Percentiles rank a stretch among this genome's conserved stretches.
phyloP scores from a whole-genome alignment of 441 rosid species.

The Macaranga tanarius region DNA sequence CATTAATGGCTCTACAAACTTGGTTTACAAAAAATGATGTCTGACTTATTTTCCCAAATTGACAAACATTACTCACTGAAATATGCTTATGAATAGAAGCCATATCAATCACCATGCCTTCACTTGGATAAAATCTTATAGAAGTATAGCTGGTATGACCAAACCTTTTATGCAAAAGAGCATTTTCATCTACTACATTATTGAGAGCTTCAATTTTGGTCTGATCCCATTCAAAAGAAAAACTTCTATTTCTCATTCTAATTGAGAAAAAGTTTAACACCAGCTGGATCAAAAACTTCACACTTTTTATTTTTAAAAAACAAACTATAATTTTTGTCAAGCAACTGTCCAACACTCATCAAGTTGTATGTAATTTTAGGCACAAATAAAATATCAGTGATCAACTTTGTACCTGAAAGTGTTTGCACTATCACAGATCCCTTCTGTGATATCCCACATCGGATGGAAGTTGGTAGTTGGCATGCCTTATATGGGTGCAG shows the following conservation, averaged over 20 bases:
- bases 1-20: constrained; percentile 43
- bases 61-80: too few species aligned
- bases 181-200: accelerated
- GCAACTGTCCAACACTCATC: neutral
- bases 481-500: too few species aligned
- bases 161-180: too few species aligned
- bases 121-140: too few species aligned
- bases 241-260: neutral
- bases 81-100: accelerated
- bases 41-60: too few species aligned
- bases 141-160: too few species aligned
- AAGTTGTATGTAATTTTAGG: neutral
- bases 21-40: too few species aligned
- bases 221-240: neutral
- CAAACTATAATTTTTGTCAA: neutral
- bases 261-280: neutral
- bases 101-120: too few species aligned
- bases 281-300: neutral
- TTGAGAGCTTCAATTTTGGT: neutral
- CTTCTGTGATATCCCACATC: neutral
- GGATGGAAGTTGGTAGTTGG: too few species aligned
- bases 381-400: neutral
- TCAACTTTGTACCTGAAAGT: neutral
- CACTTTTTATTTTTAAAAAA: neutral
- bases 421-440: neutral